These are phyloP conservation scores for Saccharomyces kudriavzevii DNA, from an alignment of 805 yeast species.

Conservation along the genomic window DNA sequence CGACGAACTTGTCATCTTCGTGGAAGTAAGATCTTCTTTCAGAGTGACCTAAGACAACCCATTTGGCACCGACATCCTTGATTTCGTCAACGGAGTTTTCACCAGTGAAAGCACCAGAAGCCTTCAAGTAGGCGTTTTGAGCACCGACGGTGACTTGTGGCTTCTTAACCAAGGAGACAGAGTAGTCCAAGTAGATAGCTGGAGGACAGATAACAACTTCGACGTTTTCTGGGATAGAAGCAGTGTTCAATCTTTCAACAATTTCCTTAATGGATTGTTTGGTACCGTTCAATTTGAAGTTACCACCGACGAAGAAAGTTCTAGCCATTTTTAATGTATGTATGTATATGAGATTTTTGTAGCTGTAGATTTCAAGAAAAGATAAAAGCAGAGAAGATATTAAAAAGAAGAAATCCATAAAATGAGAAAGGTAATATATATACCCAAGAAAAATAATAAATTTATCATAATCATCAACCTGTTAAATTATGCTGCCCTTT, in stretches of 20 bases:
- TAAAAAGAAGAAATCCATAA: background rate
- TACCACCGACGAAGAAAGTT: constrained; percentile 96
- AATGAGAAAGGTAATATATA: background rate
- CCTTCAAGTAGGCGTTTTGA: constrained; percentile 83
- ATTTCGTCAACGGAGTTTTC: constrained; percentile 84
- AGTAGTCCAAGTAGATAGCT: constrained; percentile 78
- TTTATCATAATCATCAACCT: background rate
- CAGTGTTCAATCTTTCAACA: constrained; percentile 72
- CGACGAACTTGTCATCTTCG: constrained; percentile 85
- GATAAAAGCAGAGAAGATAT: background rate
- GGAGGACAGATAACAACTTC: constrained; percentile 97
- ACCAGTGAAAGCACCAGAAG: constrained; percentile 96
- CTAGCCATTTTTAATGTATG: constrained; percentile 49
- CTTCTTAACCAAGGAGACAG: constrained; percentile 60
- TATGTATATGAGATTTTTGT: constrained; percentile 1
- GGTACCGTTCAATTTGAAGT: constrained; percentile 98
- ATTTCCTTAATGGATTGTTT: constrained; percentile 75
- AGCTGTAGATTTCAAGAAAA: background rate
- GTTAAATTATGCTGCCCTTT: background rate
- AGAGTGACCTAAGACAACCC: constrained; percentile 97
- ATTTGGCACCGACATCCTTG: constrained; percentile 83
- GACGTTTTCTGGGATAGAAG: constrained; percentile 65
- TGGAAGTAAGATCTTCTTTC: constrained; percentile 93
- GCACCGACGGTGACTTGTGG: constrained; percentile 75
- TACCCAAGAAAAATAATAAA: background rate